Conservation (phyloP, 371 early-diverging fungal species). For the Nematocida ironsii region DNA sequence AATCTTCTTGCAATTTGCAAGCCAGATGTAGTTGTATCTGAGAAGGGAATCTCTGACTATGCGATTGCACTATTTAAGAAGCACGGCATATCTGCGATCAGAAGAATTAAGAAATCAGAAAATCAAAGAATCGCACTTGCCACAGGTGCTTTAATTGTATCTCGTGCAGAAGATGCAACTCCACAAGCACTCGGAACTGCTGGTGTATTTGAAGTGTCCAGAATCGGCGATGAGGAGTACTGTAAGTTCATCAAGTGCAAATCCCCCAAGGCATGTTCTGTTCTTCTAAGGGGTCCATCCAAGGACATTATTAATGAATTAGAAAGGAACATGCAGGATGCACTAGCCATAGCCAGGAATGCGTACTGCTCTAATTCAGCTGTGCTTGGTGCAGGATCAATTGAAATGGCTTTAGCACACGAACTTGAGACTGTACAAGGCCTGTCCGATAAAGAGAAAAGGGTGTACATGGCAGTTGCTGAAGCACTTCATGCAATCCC, state of each 20-base stretch:
- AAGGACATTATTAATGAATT: slow-evolving; percentile 96
- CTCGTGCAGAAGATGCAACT: slow-evolving; percentile 88
- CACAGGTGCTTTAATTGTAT: slow-evolving; percentile 91
- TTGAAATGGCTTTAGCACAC: slow-evolving; percentile 86
- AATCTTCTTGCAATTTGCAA: slow-evolving; percentile 87
- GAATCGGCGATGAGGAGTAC: slow-evolving; percentile 88
- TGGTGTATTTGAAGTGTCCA: slow-evolving; percentile 87
- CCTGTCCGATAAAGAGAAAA: slow-evolving; percentile 53
- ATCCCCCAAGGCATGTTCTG: slow-evolving; percentile 95
- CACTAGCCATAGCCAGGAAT: slow-evolving; percentile 95
- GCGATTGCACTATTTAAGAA: slow-evolving; percentile 83
- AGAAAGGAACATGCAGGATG: slow-evolving; percentile 98
- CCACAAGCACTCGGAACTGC: slow-evolving; percentile 91
- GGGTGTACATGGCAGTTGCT: slow-evolving; percentile 72
- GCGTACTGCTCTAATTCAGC: slow-evolving; percentile 85
- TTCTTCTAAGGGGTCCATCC: slow-evolving; percentile 91
- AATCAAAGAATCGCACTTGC: slow-evolving; percentile 95
- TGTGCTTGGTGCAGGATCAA: slow-evolving; percentile 97
- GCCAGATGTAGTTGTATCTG: slow-evolving; percentile 97
- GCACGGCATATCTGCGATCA: slow-evolving; percentile 91
- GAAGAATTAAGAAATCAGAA: slow-evolving; percentile 96
- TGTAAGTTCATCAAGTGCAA: slow-evolving; percentile 82
- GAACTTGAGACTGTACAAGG: slow-evolving; percentile 19
- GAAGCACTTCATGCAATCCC: slow-evolving; percentile 96
- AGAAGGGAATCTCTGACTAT: slow-evolving; percentile 83